Conservation (phyloP, 2,329 filamentous ascomycete genomes). For the Aspergillus sp. region DNA sequence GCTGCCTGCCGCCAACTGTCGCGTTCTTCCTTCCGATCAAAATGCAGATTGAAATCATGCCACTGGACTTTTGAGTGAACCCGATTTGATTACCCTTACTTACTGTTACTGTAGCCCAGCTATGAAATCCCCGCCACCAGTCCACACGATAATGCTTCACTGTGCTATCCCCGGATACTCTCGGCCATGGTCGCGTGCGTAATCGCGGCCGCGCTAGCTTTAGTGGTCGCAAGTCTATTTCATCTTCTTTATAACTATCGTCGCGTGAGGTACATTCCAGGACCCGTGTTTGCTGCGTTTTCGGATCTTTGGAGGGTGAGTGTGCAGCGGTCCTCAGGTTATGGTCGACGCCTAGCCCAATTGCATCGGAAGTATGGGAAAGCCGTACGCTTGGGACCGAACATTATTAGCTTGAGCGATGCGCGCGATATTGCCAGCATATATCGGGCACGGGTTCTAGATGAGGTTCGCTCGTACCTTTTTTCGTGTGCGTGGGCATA, state of each 20-base stretch:
- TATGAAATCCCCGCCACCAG: not conserved
- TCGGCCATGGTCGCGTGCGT: constrained; percentile 12
- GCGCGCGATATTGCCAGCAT: not conserved
- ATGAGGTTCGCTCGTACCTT: constrained; percentile 1
- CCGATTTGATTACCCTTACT: not conserved
- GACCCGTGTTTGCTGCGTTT: constrained; percentile 13
- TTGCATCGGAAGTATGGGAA: constrained; percentile 18
- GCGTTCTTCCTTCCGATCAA: not conserved
- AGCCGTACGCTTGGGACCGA: constrained; percentile 18
- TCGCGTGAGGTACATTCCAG: constrained; percentile 15
- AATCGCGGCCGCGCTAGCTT: constrained; percentile 8
- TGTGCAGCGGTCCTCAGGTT: constrained; percentile 1
- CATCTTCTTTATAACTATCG: constrained; percentile 15
- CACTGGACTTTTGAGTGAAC: not conserved
- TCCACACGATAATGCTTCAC: not conserved
- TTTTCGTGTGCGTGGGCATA: not conserved
- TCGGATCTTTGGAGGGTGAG: constrained; percentile 15
- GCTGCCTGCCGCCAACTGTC: not conserved
- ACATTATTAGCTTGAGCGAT: constrained; percentile 18
- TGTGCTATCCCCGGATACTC: not conserved
- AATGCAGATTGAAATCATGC: not conserved
- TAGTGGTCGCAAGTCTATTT: not conserved
- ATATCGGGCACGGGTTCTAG: not conserved
- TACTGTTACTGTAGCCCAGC: not conserved
- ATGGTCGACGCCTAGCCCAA: constrained; percentile 5